These are phyloP conservation scores for Saccharomyces hybrid DNA, from an alignment of 1,139 yeast species.

Conservation along the genomic window DNA sequence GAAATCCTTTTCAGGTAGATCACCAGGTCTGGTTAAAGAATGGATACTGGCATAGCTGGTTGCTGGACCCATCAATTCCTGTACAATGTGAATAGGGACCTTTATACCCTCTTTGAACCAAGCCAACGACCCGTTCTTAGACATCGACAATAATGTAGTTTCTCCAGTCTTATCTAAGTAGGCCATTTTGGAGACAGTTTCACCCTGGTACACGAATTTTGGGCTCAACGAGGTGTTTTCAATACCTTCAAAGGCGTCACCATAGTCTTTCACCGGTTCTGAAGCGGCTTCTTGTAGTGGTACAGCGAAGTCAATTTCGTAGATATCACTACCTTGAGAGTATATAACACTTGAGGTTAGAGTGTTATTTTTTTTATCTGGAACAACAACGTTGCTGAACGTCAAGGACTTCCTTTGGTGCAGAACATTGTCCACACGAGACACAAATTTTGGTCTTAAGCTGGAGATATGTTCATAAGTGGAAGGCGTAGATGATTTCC, in stretches of 20 bases:
- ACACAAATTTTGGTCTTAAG: constrained; percentile 52
- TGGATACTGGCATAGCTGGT: constrained; percentile 25
- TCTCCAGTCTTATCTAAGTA: constrained; percentile 19
- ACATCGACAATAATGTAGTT: constrained; percentile 23
- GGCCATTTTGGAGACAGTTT: constrained; percentile 22
- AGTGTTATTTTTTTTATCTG: constrained; percentile 20
- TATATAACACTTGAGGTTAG: constrained; percentile 22
- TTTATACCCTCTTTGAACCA: constrained; percentile 28
- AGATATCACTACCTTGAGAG: constrained; percentile 26
- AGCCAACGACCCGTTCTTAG: constrained; percentile 27
- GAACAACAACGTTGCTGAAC: constrained; percentile 24
- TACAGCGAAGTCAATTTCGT: constrained; percentile 24
- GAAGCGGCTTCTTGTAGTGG: constrained; percentile 17
- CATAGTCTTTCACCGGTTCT: constrained; percentile 18
- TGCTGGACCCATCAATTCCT: constrained; percentile 27
- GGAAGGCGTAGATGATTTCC: constrained; percentile 91
- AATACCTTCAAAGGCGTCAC: constrained; percentile 17
- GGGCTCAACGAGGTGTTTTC: constrained; percentile 16
- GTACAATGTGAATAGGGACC: constrained; percentile 26
- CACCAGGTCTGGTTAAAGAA: constrained; percentile 17
- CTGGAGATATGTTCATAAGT: constrained; percentile 50
- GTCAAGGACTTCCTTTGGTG: constrained; percentile 15
- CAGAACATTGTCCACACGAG: constrained; percentile 15
- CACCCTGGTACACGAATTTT: constrained; percentile 27
- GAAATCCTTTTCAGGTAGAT: constrained; percentile 4